Conservation (phyloP, 352 stramenopile genomes). For the Pythium guiyangense region DNA sequence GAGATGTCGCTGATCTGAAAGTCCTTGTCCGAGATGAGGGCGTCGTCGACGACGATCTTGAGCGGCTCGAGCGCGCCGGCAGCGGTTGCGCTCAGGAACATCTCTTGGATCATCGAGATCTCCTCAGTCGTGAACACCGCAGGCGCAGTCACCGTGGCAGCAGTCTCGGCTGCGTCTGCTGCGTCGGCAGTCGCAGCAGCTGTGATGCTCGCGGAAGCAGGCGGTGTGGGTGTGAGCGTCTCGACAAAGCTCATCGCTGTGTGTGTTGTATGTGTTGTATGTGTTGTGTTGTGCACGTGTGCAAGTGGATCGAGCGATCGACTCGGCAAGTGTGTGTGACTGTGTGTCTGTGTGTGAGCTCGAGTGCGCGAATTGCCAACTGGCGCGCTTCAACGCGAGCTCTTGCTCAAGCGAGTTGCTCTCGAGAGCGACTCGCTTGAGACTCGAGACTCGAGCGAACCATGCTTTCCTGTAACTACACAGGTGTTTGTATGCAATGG, state of each 20-base stretch:
- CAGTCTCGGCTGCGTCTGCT: no score
- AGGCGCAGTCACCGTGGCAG: no score
- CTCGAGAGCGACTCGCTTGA: no score
- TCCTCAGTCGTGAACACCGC: slow-evolving; percentile 39
- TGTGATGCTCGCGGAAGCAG: no score
- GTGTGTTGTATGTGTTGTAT: not conserved
- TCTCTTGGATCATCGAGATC: slow-evolving; percentile 54
- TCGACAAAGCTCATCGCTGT: slow-evolving; percentile 13
- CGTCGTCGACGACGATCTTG: slow-evolving; percentile 11
- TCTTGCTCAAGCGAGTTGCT: not conserved
- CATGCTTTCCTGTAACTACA: no score
- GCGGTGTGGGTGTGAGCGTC: not conserved
- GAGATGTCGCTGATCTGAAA: slow-evolving; percentile 42
- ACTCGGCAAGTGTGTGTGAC: not conserved
- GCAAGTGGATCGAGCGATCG: no score
- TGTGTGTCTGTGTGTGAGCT: slow-evolving; percentile 1
- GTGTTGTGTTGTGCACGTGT: no score
- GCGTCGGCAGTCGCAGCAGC: no score
- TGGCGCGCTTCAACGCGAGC: slow-evolving; percentile 2
- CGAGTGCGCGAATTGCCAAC: slow-evolving; percentile 13
- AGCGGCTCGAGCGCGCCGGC: slow-evolving; percentile 7
- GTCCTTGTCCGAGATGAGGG: slow-evolving; percentile 20
- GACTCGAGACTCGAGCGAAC: no score
- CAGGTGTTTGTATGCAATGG: no score
- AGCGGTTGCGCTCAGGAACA: slow-evolving; percentile 21